Percentiles rank a stretch among this genome's conserved stretches.
Evolutionary conservation across 148 eudicot genomes (phyloP).

Genomic region (Rhododendron williamsianum): DNA sequence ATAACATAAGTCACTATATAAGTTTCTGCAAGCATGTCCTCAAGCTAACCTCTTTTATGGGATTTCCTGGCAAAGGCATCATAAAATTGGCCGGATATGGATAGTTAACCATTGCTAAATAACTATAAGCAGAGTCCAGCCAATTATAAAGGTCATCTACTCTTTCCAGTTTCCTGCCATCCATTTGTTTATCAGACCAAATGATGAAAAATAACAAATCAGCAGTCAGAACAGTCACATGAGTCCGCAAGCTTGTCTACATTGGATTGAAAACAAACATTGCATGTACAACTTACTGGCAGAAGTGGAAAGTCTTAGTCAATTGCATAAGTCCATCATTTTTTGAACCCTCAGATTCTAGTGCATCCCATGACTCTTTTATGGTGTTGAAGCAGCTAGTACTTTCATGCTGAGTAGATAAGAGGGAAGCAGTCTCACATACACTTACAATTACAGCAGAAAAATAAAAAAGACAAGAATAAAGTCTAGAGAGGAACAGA

Average conservation of each 20-base stretch:
- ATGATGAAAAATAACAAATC: neutral
- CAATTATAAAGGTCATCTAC: slow-evolving; percentile 51
- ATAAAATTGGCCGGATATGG: slow-evolving; percentile 74
- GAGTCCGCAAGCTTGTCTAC: neutral
- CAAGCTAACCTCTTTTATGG: slow-evolving; percentile 75
- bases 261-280: neutral
- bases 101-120: slow-evolving; percentile 84
- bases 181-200: slow-evolving; percentile 7
- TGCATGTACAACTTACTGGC: slow-evolving; percentile 41
- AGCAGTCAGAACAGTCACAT: neutral
- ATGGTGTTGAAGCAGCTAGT: slow-evolving; percentile 74
- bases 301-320: slow-evolving; percentile 57
- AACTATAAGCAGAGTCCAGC: slow-evolving; percentile 80
- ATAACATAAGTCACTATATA: neutral
- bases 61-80: slow-evolving; percentile 85
- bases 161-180: slow-evolving; percentile 56
- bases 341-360: slow-evolving; percentile 41
- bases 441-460: neutral
- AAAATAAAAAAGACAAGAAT: neutral
- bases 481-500: slow-evolving; percentile 22
- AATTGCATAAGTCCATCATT: slow-evolving; percentile 55
- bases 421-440: slow-evolving; percentile 2
- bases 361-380: slow-evolving; percentile 72
- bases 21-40: neutral
- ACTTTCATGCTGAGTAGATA: slow-evolving; percentile 65